A percentile compares a stretch with the other conserved stretches of the same genome.
Conservation (phyloP, 495 filamentous ascomycete genomes). For the Hypoxylon perforatum region DNA sequence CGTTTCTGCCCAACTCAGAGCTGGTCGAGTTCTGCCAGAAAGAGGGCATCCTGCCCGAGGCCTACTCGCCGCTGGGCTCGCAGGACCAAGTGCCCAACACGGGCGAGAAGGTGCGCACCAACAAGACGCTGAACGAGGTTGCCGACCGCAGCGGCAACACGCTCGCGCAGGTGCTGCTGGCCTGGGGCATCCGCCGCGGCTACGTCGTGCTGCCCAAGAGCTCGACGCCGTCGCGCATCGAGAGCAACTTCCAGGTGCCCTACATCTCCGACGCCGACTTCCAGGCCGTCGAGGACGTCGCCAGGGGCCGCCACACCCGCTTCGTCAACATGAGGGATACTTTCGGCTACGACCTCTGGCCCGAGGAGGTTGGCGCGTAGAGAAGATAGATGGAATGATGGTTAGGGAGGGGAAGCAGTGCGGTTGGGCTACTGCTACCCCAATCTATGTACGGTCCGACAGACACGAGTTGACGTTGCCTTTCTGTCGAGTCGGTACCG, state of each 20-base stretch:
- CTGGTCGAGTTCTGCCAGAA: slow-evolving; percentile 67
- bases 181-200: slow-evolving; percentile 56
- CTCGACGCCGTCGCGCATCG: slow-evolving; percentile 72
- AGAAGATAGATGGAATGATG: too few relatives aligned
- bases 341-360: slow-evolving; percentile 63
- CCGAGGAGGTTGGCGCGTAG: slow-evolving; percentile 54
- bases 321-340: slow-evolving; percentile 87
- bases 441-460: too few relatives aligned
- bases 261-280: slow-evolving; percentile 54
- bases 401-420: too few relatives aligned
- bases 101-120: slow-evolving; percentile 56
- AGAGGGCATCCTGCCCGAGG: slow-evolving; percentile 71
- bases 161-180: slow-evolving; percentile 60
- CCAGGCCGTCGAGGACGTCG: slow-evolving; percentile 53
- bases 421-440: too few relatives aligned
- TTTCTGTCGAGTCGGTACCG: neutral
- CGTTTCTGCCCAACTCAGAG: slow-evolving; percentile 63
- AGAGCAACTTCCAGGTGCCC: slow-evolving; percentile 63
- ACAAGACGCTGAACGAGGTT: slow-evolving; percentile 53
- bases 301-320: slow-evolving; percentile 64
- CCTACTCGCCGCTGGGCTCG: slow-evolving; percentile 71
- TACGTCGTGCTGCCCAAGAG: slow-evolving; percentile 64
- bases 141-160: slow-evolving; percentile 53
- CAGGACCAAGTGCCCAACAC: slow-evolving; percentile 67
- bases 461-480: neutral